Conservation (phyloP, 352 stramenopile species). For the Phytophthora aleatoria region DNA sequence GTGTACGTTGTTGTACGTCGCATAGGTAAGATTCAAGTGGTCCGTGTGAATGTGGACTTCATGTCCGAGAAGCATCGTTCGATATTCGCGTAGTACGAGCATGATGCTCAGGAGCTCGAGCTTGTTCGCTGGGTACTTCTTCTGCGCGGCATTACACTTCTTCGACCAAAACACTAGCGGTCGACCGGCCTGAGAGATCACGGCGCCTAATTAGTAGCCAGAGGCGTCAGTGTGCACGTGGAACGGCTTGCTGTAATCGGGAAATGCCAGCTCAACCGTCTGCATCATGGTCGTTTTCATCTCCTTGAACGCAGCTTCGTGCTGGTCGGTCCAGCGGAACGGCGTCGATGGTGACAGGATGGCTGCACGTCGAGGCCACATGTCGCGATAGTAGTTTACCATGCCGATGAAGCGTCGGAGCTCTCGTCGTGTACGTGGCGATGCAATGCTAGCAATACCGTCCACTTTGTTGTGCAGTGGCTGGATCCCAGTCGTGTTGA, state of each 20-base stretch:
- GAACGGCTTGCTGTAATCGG: not conserved
- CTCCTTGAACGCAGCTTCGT: not conserved
- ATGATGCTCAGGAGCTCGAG: conserved; percentile 5
- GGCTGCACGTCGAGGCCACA: not conserved
- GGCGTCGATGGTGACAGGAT: not conserved
- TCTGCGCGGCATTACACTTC: conserved; percentile 1
- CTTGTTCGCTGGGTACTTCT: not conserved
- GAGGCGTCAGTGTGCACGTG: not conserved
- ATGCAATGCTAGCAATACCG: not conserved
- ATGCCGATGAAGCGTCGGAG: not conserved
- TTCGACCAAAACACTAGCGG: not conserved
- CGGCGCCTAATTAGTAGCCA: not conserved
- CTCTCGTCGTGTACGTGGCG: not conserved
- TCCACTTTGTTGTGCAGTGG: no score
- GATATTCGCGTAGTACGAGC: not conserved
- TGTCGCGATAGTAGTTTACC: not conserved
- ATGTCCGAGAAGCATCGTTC: not conserved
- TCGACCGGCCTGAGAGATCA: not conserved
- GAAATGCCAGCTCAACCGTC: not conserved
- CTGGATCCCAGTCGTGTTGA: not conserved
- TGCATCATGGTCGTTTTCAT: not conserved
- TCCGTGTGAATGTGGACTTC: conserved; percentile 4
- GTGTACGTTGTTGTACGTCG: conserved; percentile 9
- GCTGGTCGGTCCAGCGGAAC: not conserved
- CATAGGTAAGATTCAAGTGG: conserved; percentile 12